phyloP scores from a whole-genome alignment of 192 early-diverging fungal genomes.

The Coemansia sp. region DNA sequence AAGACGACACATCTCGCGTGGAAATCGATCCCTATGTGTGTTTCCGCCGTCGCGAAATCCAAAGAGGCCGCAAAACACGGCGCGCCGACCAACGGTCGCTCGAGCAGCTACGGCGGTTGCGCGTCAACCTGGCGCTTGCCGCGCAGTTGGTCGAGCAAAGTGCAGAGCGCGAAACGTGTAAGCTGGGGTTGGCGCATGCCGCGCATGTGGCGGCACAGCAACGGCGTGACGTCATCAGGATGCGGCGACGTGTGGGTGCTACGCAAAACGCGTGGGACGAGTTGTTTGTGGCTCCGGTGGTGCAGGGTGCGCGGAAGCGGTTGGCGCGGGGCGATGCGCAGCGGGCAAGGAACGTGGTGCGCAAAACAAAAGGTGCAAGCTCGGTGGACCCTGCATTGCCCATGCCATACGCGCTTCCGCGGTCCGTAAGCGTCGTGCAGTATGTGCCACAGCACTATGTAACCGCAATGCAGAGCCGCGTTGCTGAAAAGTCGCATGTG shows the following conservation, averaged over 20 bases:
- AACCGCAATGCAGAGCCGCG: slow-evolving; percentile 22
- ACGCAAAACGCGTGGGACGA: slow-evolving; percentile 22
- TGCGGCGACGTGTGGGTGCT: slow-evolving; percentile 31
- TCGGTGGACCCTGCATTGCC: slow-evolving; percentile 18
- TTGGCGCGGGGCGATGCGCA: slow-evolving; percentile 26
- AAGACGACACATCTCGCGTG: slow-evolving; percentile 63
- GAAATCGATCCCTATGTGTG: slow-evolving; percentile 94
- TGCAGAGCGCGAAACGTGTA: slow-evolving; percentile 68
- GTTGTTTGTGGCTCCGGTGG: slow-evolving; percentile 41
- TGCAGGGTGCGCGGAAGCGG: slow-evolving; percentile 30
- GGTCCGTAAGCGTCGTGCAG: slow-evolving; percentile 31
- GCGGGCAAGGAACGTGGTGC: slow-evolving; percentile 15
- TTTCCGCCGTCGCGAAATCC: slow-evolving; percentile 93
- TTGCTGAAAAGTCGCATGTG: slow-evolving; percentile 10
- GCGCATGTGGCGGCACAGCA: slow-evolving; percentile 56
- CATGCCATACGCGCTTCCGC: slow-evolving; percentile 36
- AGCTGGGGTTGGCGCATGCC: slow-evolving; percentile 68
- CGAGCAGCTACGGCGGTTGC: slow-evolving; percentile 80
- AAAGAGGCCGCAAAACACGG: slow-evolving; percentile 80
- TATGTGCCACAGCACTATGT: slow-evolving; percentile 24
- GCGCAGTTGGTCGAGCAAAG: slow-evolving; percentile 79
- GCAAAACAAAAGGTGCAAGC: slow-evolving; percentile 3
- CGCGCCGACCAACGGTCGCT: slow-evolving; percentile 81
- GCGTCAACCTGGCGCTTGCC: slow-evolving; percentile 73
- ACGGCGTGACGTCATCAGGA: slow-evolving; percentile 29